Evolutionary conservation across 1,139 yeast genomes (phyloP), one percentile per base, ranked within the genome.

Genomic region (Kazachstania sp.): DNA sequence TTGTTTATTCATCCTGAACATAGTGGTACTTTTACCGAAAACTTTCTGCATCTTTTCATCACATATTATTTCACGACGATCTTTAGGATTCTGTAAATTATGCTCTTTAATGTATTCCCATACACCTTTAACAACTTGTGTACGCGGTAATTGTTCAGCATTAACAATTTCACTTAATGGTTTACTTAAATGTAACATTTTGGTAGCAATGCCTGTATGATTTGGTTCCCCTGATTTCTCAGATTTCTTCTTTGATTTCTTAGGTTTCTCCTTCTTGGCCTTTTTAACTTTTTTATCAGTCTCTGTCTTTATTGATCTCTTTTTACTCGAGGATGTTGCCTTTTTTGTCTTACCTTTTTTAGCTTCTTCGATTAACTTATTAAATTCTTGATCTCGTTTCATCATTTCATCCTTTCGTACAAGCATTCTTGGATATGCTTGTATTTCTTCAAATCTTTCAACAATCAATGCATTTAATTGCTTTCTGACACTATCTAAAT

Each of bases 91-190:
- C 60, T 86, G 95, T 39, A 86, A 67, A 44, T 78, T 65, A 50
- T 82, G 63, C 20, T 65, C 74, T 59, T 81, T 83, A 53, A 86
- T 84, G 61, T 86, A 80, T 12, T 71, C 76, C 95, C 95, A 86
- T 19, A 86, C 67, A 43, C 67, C 68, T 55, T 84, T 83, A 31
- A 84, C 90, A 28, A 83, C 81, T 59, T 82, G 83, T 0, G 94
- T 83, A 55, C 95, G 69, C 1, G 86, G 74, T 47, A 75, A 60
- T 48, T 71, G 78, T 9, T 71, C 55, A 8, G 59, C 69, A 1
- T 72, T 74, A 23, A 77, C 54, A 23, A 85, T 64, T 4, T 59
- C 69, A 39, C 72, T 70, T 37, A 86, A 70, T 41, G 73, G 75
- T 4, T 73, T 71, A 20, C 85, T 78, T 32, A 83, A 62, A 66